Base-by-base conservation (phyloP, 352 stramenopile species). In the Globisporangium polare region DNA sequence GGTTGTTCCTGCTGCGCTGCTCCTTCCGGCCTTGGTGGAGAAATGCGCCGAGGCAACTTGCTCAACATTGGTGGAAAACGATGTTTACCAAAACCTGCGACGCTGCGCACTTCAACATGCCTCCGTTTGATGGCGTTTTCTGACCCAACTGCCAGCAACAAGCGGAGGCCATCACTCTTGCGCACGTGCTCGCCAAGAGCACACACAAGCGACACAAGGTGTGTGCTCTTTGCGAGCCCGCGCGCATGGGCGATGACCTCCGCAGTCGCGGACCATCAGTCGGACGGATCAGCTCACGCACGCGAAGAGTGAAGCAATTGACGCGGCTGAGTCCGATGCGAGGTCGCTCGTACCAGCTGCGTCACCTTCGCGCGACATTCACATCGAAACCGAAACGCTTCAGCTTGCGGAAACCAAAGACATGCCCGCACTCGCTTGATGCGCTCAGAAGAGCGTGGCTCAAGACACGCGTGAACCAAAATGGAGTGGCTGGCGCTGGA, bases 401-500 rank as follows among this genome's bases (percentile, higher is more conserved):
- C 47, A 63, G 58, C 47, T 12, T 52, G 9, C 8, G 5, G 9
- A 13, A 27, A 50, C n/a, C 43, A 50, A 50, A 50, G 9, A 6
- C 7, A 45, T 20, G 39, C 2, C 39, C 13, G 17, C 39, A 45
- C 39, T 45, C 39, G 17, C 17, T 45, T 2, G 17, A 17, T 39
- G 33, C 33, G 33, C 33, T 45, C 20, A 3, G 15, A 53, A 3
- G 47, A 20, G 4, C 18, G 18, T 17, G 10, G 26, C 31, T 17
- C 5, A 2, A 22, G 2, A 17, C 17, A 41, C 2, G 9, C 10
- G 29, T 10, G 5, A 5, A 5, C 20, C n/a, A 22, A 7, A 7
- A 79, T 83, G 71, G 75, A 88, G 60, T 85, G 63, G 68, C 60
- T 86, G 18, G 75, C 80, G 35, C 60, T 84, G 0, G 71, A 86